phyloP scores from a whole-genome alignment of 352 stramenopile genomes.

The Phytophthora cryptogea region DNA sequence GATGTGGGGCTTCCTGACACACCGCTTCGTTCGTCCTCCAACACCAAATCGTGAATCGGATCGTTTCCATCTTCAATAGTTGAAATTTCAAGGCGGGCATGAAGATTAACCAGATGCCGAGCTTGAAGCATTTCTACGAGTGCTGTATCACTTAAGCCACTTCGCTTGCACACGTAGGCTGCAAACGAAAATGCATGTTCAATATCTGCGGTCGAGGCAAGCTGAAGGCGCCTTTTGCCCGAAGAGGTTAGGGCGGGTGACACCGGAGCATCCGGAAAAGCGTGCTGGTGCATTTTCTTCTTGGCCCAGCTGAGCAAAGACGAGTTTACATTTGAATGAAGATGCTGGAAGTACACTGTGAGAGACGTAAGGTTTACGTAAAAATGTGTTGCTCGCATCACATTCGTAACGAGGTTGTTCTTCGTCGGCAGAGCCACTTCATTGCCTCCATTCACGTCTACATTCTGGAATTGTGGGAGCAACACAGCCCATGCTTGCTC shows the following conservation, averaged over 20 bases:
- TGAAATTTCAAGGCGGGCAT: constrained; percentile 66
- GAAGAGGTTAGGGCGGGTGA: constrained; percentile 11
- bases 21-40: constrained; percentile 6
- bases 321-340: constrained; percentile 70
- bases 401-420: constrained; percentile 40
- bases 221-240: constrained; percentile 26
- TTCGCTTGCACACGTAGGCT: constrained; percentile 85
- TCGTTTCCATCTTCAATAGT: constrained; percentile 34
- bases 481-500: constrained; percentile 78
- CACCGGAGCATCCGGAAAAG: constrained; percentile 25
- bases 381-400: constrained; percentile 63
- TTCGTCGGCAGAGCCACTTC: constrained; percentile 15
- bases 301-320: constrained; percentile 68
- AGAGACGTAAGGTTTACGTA: constrained; percentile 88
- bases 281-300: constrained; percentile 45
- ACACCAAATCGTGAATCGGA: constrained; percentile 4
- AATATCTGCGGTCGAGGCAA: constrained; percentile 73
- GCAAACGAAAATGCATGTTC: constrained; percentile 84
- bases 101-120: constrained; percentile 76
- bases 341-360: constrained; percentile 83
- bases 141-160: constrained; percentile 79
- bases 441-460: constrained; percentile 44
- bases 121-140: constrained; percentile 88
- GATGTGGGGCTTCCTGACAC: constrained; percentile 26
- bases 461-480: constrained; percentile 64